phyloP scores from a whole-genome alignment of 2,329 filamentous ascomycete species.

The Colletotrichum magnum region DNA sequence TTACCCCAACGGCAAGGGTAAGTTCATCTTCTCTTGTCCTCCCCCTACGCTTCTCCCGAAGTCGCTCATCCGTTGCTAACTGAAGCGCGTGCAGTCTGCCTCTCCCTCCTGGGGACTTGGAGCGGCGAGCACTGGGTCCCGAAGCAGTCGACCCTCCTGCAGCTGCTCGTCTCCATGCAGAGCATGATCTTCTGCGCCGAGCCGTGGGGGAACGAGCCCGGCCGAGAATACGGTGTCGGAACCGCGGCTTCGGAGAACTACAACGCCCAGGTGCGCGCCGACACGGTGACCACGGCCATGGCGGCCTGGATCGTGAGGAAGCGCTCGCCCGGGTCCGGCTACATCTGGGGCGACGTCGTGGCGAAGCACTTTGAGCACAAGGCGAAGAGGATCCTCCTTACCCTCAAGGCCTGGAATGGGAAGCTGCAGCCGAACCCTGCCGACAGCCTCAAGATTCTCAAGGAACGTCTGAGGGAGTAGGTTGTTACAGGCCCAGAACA shows the following conservation, averaged over 20 bases:
- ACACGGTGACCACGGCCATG: conserved; percentile 50
- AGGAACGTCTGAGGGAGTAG: too few species aligned
- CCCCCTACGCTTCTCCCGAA: too few species aligned
- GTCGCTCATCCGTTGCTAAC: conserved; percentile 3
- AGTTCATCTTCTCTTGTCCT: conserved; percentile 47
- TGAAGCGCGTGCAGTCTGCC: conserved; percentile 55
- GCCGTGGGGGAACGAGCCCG: conserved; percentile 70
- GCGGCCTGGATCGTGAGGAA: conserved; percentile 44
- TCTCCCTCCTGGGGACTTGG: conserved; percentile 66
- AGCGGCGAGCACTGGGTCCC: conserved; percentile 61
- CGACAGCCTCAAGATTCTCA: background rate
- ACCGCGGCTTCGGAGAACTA: conserved; percentile 43
- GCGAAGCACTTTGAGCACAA: conserved; percentile 13
- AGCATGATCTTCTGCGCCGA: conserved; percentile 69
- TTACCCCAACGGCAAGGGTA: conserved; percentile 59
- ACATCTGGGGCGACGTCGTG: conserved; percentile 21
- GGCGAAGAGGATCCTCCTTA: background rate
- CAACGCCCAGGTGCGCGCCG: conserved; percentile 46
- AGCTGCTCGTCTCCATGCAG: conserved; percentile 69
- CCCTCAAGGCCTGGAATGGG: background rate
- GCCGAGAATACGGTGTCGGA: conserved; percentile 41
- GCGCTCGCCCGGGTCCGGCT: background rate
- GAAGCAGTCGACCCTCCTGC: conserved; percentile 62
- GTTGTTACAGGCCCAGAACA: too few species aligned
- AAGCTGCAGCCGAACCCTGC: background rate